These are phyloP conservation scores for Dianthus caryophyllus DNA, from an alignment of 148 eudicot species.

Conservation along the genomic window DNA sequence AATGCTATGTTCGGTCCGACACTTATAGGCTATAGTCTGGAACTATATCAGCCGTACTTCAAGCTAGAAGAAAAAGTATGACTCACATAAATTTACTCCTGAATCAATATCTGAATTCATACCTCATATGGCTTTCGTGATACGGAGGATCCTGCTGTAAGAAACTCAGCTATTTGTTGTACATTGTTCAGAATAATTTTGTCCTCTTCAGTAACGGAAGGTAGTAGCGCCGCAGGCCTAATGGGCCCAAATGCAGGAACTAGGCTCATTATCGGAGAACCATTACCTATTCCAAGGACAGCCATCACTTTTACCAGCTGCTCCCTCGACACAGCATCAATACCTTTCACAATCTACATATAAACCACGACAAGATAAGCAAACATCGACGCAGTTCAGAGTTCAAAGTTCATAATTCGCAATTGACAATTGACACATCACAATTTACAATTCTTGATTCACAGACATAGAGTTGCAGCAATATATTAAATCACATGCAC, in stretches of 20 bases:
- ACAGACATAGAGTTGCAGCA: neutral
- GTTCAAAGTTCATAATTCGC: neutral
- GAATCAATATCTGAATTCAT: neutral
- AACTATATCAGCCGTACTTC: neutral
- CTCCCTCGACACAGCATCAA: slow-evolving; percentile 91
- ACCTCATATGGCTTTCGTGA: slow-evolving; percentile 60
- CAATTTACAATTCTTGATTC: no score
- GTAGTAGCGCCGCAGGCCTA: slow-evolving; percentile 61
- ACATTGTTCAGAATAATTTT: slow-evolving; percentile 79
- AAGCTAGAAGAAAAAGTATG: neutral
- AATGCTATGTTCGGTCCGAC: no score
- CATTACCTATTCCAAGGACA: slow-evolving; percentile 61
- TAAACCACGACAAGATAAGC: slow-evolving; percentile 7
- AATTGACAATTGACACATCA: no score
- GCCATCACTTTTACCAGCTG: slow-evolving; percentile 68
- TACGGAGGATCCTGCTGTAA: slow-evolving; percentile 66
- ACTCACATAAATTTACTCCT: neutral
- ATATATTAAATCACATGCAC: neutral
- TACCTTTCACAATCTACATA: slow-evolving; percentile 87
- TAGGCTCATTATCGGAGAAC: slow-evolving; percentile 54
- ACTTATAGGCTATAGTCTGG: no score
- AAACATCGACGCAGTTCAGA: neutral
- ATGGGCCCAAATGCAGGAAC: slow-evolving; percentile 72
- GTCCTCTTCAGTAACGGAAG: slow-evolving; percentile 82
- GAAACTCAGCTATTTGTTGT: slow-evolving; percentile 67